Percentiles rank a stretch among this genome's conserved stretches.
Conservation (phyloP, 345 rosid genomes). For the Atalantia buxifolia region DNA sequence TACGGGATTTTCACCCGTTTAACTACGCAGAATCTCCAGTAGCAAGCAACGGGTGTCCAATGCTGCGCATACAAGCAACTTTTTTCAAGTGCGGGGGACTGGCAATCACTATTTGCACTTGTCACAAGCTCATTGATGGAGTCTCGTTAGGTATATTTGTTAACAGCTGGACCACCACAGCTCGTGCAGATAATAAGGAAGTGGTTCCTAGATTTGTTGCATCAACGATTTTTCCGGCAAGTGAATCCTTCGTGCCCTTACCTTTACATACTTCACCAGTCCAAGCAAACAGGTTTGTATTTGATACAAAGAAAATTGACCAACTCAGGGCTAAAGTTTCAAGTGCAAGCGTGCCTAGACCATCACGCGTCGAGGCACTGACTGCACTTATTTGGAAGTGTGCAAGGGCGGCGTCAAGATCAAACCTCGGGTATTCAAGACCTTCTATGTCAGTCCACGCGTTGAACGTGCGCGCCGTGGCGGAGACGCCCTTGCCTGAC, state of each 20-base stretch:
- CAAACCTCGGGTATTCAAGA: neutral
- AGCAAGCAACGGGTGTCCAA: neutral
- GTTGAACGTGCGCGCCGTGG: slow-evolving; percentile 1
- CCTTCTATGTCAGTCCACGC: neutral
- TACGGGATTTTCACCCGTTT: slow-evolving; percentile 19
- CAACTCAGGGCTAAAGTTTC: slow-evolving; percentile 23
- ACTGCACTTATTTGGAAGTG: slow-evolving; percentile 27
- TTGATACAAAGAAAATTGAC: slow-evolving; percentile 18
- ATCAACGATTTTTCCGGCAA: neutral
- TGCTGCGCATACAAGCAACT: neutral
- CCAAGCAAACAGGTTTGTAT: slow-evolving; percentile 13
- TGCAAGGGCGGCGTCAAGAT: slow-evolving; percentile 7
- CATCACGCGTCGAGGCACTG: slow-evolving; percentile 35
- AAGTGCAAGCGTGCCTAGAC: slow-evolving; percentile 1
- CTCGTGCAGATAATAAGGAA: neutral
- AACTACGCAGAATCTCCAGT: neutral
- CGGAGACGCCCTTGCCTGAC: neutral
- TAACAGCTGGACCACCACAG: neutral
- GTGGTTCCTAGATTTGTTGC: neutral
- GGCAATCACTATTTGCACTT: neutral
- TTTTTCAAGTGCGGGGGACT: neutral
- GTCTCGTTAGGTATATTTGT: neutral
- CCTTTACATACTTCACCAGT: neutral
- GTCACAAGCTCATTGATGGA: neutral
- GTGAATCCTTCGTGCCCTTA: neutral